Evolutionary conservation across 352 stramenopile genomes (phyloP), one percentile per base, ranked within the genome.

Genomic region (Phytopythium kandeliae): DNA sequence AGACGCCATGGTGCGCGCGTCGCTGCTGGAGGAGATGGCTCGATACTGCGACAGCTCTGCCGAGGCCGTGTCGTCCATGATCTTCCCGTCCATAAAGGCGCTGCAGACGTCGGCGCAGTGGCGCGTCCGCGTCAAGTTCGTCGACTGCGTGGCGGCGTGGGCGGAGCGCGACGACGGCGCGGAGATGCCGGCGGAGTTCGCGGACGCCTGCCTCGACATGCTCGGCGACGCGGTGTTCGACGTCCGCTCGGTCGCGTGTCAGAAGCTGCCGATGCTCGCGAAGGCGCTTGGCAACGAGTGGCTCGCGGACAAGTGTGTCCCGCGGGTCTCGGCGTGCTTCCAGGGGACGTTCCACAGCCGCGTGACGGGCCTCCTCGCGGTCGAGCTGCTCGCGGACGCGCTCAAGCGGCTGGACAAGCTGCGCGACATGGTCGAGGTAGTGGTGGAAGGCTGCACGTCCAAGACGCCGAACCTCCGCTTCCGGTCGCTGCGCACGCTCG

Each of bases 101-200:
- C 65, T 93, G 11, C 65, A 63, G 28, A 67, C 73, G 31, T 91
- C 82, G n/a, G 55, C 66, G 13, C 74, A 87, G 52, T 95, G 85
- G 85, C 80, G 85, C 46, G 77, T 92, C 21, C 85, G 85, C 19
- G 74, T 95, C 22, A 90, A 92, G 46, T 92, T 86, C 65, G 79
- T 92, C 35, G 72, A 95, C 59, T 91, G 85, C 47, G 78, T 95
- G 35, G 78, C 69, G 40, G 78, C 83, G 5, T 95, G 82, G 82
- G 77, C 78, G 5, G 79, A 86, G 48, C 79, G 79, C 45, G 64
- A 69, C 0, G 78, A 91, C 49, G 74, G 74, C 4, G 65, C 71
- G 9, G 47, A 63, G 38, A 65, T 91, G 13, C 77, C 80, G 28
- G 36, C 69, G 4, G 77, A 89, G 30, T 89, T 92, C 62, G 80